A percentile compares a stretch with the other conserved stretches of the same genome.
phyloP scores from a whole-genome alignment of 2,329 filamentous ascomycete species.

The Hirsutella rhossiliensis region DNA sequence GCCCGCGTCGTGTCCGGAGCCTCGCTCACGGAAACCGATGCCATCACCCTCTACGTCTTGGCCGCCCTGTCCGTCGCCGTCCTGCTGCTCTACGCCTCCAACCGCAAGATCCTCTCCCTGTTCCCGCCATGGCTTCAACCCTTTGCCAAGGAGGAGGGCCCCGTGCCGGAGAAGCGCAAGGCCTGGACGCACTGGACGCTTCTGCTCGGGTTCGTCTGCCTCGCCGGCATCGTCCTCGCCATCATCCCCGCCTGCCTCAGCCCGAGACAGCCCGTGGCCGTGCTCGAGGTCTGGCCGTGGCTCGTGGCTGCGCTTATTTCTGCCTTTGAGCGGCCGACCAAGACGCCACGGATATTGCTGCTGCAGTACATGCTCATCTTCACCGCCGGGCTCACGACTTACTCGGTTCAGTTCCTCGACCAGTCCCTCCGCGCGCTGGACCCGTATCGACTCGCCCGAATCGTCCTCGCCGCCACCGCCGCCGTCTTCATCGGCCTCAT shows the following conservation, averaged over 20 bases:
- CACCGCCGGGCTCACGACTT: conserved; percentile 15
- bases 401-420: conserved; percentile 17
- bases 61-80: conserved; percentile 15
- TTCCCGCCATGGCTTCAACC: conserved; percentile 28
- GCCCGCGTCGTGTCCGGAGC: not conserved
- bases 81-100: conserved; percentile 16
- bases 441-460: conserved; percentile 11
- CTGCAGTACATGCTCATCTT: conserved; percentile 24
- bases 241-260: conserved; percentile 16
- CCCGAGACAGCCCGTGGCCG: conserved; percentile 12
- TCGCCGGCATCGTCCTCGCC: conserved; percentile 22
- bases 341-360: conserved; percentile 28
- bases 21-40: conserved; percentile 2
- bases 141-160: conserved; percentile 28
- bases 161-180: conserved; percentile 11
- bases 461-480: conserved; percentile 11
- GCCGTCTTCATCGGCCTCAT: conserved; percentile 21
- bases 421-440: conserved; percentile 9
- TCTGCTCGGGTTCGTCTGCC: conserved; percentile 18
- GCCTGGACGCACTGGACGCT: conserved; percentile 28
- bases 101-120: conserved; percentile 11
- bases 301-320: conserved; percentile 22
- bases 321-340: conserved; percentile 23
- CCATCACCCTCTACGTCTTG: conserved; percentile 9
- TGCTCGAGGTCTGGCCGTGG: conserved; percentile 29